These are phyloP conservation scores for Fusarium sp. DNA, from an alignment of 2,329 filamentous ascomycete genomes.

Conservation along the genomic window DNA sequence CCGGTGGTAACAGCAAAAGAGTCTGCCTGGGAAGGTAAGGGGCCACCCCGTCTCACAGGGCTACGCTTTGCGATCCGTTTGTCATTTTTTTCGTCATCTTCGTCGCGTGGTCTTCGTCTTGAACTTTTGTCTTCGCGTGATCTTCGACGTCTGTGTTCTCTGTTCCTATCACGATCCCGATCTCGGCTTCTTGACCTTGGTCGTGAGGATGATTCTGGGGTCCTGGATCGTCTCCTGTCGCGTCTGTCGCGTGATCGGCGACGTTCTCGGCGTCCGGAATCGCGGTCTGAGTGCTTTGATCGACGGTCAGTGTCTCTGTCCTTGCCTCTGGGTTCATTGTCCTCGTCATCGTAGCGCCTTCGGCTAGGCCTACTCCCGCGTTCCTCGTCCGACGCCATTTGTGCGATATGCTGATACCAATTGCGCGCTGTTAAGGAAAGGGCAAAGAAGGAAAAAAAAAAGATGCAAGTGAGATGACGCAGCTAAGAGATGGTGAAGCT, in stretches of 20 bases:
- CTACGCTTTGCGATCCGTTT: conserved; percentile 40
- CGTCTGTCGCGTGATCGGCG: conserved; percentile 46
- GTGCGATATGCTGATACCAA: background rate
- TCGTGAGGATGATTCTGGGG: conserved; percentile 45
- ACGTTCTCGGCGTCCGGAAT: conserved; percentile 44
- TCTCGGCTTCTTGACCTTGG: conserved; percentile 46
- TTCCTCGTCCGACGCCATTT: conserved; percentile 48
- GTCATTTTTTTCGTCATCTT: conserved; percentile 35
- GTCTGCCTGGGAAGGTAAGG: conserved; percentile 69
- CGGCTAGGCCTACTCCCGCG: conserved; percentile 23
- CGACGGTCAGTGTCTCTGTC: conserved; percentile 36
- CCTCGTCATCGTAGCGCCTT: conserved; percentile 37
- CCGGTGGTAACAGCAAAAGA: conserved; percentile 68
- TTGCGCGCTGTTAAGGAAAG: background rate
- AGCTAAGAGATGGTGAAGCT: conserved; percentile 17
- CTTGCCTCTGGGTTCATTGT: conserved; percentile 29
- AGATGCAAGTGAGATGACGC: conserved; percentile 22
- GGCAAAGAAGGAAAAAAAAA: background rate
- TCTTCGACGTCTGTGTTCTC: conserved; percentile 45
- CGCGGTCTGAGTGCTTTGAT: conserved; percentile 41
- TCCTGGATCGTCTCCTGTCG: conserved; percentile 49
- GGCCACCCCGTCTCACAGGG: conserved; percentile 54
- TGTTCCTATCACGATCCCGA: conserved; percentile 40
- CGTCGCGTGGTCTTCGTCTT: conserved; percentile 41
- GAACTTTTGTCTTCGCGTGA: conserved; percentile 50